Base-by-base conservation (phyloP, 2,329 filamentous ascomycete genomes). In the Neonectria coccinea region DNA sequence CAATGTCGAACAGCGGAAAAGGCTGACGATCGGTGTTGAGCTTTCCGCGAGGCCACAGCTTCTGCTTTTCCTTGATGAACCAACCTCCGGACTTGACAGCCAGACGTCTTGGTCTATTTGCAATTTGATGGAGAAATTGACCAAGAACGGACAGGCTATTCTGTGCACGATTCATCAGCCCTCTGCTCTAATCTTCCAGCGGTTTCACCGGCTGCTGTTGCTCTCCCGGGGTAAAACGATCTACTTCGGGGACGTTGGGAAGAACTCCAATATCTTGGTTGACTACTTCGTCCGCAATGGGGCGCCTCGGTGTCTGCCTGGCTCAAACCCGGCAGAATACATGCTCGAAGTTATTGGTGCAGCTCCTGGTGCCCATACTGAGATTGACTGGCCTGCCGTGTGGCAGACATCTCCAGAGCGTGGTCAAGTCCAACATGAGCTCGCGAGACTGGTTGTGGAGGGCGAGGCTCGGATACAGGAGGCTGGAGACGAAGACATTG, bases 261-360 rank as follows among this genome's bases (percentile, higher is more conserved):
- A 83, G 2, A 83, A 87, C 67, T 88, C 87, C 0, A 77, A 78
- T 8, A 84, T 79, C 1, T 74, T 91, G 64, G 81, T 85, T 2
- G 79, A 79, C 59, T 90, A 90, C 75, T 93, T 93, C 63, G 85
- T 87, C 66, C 77, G 79, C 18, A 88, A 91, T 59, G 90, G 89
- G 22, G 88, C 84, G 1, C 80, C 82, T 0, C 75, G 80, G 36
- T 88, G 87, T 31, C 80, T 81, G 2, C 68, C 78, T 2, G 84
- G 84, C 5, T 87, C 86, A 12, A 92, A 92, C 64, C 89, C 89
- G 1, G 89, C 89, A 0, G 89, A 92, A 75, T 91, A 86, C 79
- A 91, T 92, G 87, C 81, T 92, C 3, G 77, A 81, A 44, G 78
- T 79, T 12, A 77, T 79, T 50, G 74, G 75, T 6, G 77, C 73